Percentiles rank a stretch among this genome's conserved stretches.
phyloP scores from a whole-genome alignment of 176 grass and related monocot genomes.

The Oryza nivara region DNA sequence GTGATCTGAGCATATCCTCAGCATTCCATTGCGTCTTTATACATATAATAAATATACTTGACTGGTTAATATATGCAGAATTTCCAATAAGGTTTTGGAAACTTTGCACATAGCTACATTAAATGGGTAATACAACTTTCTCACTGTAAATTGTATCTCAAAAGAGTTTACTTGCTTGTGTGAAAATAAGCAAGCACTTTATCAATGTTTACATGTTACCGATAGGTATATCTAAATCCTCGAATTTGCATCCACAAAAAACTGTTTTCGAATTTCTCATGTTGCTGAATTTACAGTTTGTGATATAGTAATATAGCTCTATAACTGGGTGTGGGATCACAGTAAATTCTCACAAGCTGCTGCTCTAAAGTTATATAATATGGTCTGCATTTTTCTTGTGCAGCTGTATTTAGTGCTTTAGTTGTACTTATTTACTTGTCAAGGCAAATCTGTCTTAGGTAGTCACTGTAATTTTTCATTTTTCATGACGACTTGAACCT shows the following conservation, averaged over 20 bases:
- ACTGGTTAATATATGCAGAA: background rate
- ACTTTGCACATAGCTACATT: background rate
- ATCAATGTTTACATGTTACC: background rate
- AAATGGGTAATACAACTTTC: background rate
- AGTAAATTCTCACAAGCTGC: background rate
- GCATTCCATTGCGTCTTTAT: background rate
- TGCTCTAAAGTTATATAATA: constrained; percentile 1
- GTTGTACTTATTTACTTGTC: background rate
- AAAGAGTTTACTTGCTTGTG: background rate
- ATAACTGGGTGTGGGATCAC: background rate
- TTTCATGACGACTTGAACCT: constrained; percentile 14
- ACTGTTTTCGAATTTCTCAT: background rate
- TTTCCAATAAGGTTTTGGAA: background rate
- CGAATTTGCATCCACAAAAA: background rate
- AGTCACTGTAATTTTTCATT: constrained; percentile 1
- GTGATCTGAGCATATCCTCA: background rate
- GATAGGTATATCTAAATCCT: background rate
- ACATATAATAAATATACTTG: background rate
- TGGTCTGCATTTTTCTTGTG: background rate
- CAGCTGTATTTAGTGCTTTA: constrained; percentile 12
- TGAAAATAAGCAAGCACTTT: background rate
- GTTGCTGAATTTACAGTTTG: background rate
- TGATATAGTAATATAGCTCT: background rate
- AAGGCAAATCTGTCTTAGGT: constrained; percentile 8
- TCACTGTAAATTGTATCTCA: background rate